These are phyloP conservation scores for Cystobasidium slooffiae DNA, from an alignment of 1,284 basidiomycete genomes.

Conservation along the genomic window DNA sequence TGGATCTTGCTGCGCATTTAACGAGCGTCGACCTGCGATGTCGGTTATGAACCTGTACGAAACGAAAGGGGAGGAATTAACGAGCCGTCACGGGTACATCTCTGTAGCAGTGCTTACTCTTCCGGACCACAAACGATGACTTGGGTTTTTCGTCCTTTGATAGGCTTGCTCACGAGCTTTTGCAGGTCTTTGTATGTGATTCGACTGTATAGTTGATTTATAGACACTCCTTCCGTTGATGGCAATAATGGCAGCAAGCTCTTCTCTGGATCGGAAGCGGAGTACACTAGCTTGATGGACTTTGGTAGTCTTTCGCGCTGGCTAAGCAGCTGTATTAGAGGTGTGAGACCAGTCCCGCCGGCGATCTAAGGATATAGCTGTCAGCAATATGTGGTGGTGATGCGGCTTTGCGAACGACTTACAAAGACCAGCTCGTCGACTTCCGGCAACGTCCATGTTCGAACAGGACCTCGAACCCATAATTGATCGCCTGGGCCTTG, in stretches of 20 bases:
- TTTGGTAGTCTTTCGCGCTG: conserved; percentile 26
- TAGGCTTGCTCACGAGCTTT: conserved; percentile 12
- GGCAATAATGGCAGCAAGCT: conserved; percentile 41
- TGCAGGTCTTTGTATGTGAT: conserved; percentile 4
- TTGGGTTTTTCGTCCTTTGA: neutral
- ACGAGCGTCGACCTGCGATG: conserved; percentile 28
- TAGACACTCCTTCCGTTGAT: neutral
- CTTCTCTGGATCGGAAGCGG: conserved; percentile 42
- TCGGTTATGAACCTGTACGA: conserved; percentile 27
- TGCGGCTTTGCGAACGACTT: conserved; percentile 50
- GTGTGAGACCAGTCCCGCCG: conserved; percentile 49
- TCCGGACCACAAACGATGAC: conserved; percentile 44
- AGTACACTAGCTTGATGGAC: conserved; percentile 31
- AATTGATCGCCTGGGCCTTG: conserved; percentile 69
- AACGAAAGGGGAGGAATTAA: neutral
- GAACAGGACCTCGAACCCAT: conserved; percentile 75
- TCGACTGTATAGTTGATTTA: conserved; percentile 10
- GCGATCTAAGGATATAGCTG: conserved; percentile 43
- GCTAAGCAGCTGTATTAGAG: conserved; percentile 47
- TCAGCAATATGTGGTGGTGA: neutral
- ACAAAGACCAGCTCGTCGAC: conserved; percentile 83
- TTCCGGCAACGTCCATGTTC: conserved; percentile 70
- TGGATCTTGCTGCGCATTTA: conserved; percentile 21
- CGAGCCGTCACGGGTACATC: neutral
- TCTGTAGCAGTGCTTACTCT: conserved; percentile 16